Evolutionary conservation across 2,329 filamentous ascomycete species (phyloP).

Genomic region (Fusarium hainanense): DNA sequence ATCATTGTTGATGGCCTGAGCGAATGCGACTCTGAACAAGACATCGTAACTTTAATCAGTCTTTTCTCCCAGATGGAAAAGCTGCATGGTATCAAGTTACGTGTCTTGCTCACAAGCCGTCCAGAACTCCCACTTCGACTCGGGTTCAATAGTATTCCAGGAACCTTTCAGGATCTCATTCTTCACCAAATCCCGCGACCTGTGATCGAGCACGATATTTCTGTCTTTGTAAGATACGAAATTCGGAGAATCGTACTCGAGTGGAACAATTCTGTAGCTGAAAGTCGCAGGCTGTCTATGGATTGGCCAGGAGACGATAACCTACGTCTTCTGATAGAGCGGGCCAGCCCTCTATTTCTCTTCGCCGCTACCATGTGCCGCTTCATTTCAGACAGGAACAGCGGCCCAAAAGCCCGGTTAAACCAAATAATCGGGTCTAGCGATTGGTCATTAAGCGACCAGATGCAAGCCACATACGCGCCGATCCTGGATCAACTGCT

Average conservation of each 20-base stretch:
- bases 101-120: neutral
- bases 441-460: neutral
- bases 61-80: neutral
- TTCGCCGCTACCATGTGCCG: neutral
- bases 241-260: neutral
- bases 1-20: neutral
- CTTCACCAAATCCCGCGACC: neutral
- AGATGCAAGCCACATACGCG: neutral
- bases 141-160: neutral
- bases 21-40: neutral
- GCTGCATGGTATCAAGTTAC: neutral
- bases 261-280: neutral
- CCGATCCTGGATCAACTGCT: neutral
- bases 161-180: neutral
- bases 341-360: neutral
- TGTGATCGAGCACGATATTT: neutral
- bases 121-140: neutral
- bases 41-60: neutral
- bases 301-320: neutral
- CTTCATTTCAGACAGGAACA: neutral
- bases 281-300: neutral
- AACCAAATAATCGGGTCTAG: neutral
- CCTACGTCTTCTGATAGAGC: neutral
- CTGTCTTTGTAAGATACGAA: neutral
- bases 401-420: neutral